These are phyloP conservation scores for Adansonia madagascariensis DNA, from an alignment of 441 rosid genomes.

Conservation along the genomic window DNA sequence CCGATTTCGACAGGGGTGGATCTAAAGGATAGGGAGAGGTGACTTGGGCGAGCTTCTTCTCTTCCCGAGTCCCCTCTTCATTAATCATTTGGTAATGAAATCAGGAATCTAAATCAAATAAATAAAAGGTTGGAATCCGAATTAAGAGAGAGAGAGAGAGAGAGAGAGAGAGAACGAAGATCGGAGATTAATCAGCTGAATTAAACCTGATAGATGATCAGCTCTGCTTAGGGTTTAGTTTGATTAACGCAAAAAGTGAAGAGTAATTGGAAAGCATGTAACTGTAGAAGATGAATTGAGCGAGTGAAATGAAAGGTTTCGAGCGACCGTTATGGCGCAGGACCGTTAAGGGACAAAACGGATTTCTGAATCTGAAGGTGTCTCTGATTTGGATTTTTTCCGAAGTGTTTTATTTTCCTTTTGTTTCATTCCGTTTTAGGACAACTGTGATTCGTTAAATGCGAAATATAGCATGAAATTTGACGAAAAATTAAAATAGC, in stretches of 20 bases:
- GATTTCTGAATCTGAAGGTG: background rate
- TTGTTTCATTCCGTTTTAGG: background rate
- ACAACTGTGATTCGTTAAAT: background rate
- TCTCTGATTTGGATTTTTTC: background rate
- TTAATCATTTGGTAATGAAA: constrained; percentile 48
- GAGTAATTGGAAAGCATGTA: background rate
- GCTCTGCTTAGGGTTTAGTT: background rate
- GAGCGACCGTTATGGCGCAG: constrained; percentile 5
- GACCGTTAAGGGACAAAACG: background rate
- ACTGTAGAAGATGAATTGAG: background rate
- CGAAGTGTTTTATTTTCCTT: background rate
- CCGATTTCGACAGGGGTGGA: constrained; percentile 39
- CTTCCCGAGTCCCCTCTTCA: constrained; percentile 48
- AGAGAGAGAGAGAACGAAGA: background rate
- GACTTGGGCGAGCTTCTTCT: constrained; percentile 36
- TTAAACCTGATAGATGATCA: background rate
- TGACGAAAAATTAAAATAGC: background rate
- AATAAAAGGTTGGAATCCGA: background rate
- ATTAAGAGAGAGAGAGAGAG: background rate
- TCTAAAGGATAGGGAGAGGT: constrained; percentile 51
- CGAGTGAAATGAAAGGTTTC: background rate
- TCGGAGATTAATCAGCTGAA: background rate
- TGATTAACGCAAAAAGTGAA: background rate
- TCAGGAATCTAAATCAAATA: background rate
- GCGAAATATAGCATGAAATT: background rate